Evolutionary conservation across 2,329 filamentous ascomycete species (phyloP), one percentile per base, ranked within the genome.

Genomic region (Orbilia oligospora): DNA sequence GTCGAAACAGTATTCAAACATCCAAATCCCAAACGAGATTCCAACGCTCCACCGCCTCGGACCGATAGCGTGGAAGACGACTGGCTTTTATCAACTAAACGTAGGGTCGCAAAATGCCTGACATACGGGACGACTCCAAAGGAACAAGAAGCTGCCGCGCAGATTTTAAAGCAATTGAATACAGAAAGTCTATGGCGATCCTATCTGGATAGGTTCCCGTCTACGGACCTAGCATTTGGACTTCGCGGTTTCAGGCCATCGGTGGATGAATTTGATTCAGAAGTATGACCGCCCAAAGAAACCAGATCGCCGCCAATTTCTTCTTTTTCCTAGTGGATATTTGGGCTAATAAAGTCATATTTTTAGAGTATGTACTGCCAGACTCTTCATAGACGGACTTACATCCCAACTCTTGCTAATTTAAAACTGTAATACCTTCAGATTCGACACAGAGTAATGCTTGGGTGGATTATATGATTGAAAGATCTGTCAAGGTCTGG

Each of bases 151-250:
- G 10, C n/a, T 16, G 68, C 68, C 3, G 48, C 56, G 36, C 16
- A 46, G 56, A n/a, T 71, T 33, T 33, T 71, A 3, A 64, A 53
- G 20, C 22, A 64, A 55, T 55, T 71, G 30, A 71, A 71, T 38
- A 9, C 20, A 12, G 68, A 55, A 36, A 44, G 18, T 8, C 1
- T 6, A 5, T 71, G 68, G 68, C 33, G 48, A 38, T n/a, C 9
- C 5, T 58, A 48, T 49, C 12, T 49, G 36, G 41, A 30, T 24
- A 27, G 24, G 24, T 55, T 27, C 30, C 61, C 61, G 14, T 36
- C 44, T 20, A 65, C 61, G 8, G 44, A 48, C 20, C 44, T 65
- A 14, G 61, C 61, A 20, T 65, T 36, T 36, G 61, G 61, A 22
- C 22, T 65, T 24, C 41, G 27, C 16, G 16, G 46, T 49, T 49